Evolutionary conservation across 306 rosid genomes (phyloP).

Genomic region (Delonix regia): DNA sequence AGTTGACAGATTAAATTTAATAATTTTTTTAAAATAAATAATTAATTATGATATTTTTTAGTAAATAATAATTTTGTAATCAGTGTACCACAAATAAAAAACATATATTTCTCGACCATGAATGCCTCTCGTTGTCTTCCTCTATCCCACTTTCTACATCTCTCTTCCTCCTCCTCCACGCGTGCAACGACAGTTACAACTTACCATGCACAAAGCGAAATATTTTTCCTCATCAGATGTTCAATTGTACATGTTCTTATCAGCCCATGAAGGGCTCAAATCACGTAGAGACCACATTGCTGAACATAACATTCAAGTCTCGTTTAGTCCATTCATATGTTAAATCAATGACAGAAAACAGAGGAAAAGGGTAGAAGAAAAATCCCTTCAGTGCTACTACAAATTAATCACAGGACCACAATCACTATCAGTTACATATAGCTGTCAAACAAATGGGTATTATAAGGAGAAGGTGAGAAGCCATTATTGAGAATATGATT

Average conservation of each 20-base stretch:
- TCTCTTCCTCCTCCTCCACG: no score
- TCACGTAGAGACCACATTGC: not conserved
- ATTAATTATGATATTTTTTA: no score
- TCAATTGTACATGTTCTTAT: not conserved
- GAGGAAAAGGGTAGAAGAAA: not conserved
- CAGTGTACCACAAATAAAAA: no score
- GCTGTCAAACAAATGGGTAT: not conserved
- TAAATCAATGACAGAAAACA: not conserved
- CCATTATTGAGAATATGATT: not conserved
- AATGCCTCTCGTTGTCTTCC: no score
- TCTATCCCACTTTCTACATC: not conserved
- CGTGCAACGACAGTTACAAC: no score
- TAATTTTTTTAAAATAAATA: no score
- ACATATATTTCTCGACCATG: no score
- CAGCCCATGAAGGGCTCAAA: not conserved
- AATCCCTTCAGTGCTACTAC: not conserved
- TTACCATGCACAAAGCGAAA: not conserved
- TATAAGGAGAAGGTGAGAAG: not conserved
- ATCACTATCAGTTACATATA: not conserved
- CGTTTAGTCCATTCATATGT: not conserved
- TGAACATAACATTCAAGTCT: not conserved
- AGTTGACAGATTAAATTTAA: no score
- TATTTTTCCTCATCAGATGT: not conserved
- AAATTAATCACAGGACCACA: not conserved
- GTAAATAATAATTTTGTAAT: no score